Evolutionary conservation across 2,329 filamentous ascomycete genomes (phyloP).

Genomic region (Aspergillus carbonarius): DNA sequence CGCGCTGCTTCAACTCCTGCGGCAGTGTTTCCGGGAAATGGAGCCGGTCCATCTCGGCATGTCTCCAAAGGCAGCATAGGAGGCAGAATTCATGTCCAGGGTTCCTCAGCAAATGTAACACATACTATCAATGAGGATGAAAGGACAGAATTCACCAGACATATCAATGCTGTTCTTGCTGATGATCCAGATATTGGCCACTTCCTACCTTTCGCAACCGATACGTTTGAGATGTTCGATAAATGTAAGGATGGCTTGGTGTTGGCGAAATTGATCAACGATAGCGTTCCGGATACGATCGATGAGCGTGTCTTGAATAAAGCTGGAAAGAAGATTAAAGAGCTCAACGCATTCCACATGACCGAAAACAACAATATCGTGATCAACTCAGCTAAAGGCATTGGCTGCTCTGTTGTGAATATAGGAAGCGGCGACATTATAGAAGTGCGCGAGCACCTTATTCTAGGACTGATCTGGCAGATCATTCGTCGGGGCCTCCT

Average conservation of each 20-base stretch:
- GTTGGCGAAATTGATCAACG: slow-evolving; percentile 97
- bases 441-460: slow-evolving; percentile 93
- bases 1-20: slow-evolving; percentile 44
- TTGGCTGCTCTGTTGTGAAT: slow-evolving; percentile 97
- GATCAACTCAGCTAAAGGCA: slow-evolving; percentile 98
- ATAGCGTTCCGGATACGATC: slow-evolving; percentile 98
- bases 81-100: slow-evolving; percentile 89
- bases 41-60: slow-evolving; percentile 58
- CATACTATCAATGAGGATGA: slow-evolving; percentile 99
- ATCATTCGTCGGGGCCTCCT: slow-evolving; percentile 91
- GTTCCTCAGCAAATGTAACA: slow-evolving; percentile 87
- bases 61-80: slow-evolving; percentile 72
- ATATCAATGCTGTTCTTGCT: slow-evolving; percentile 98
- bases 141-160: slow-evolving; percentile 94
- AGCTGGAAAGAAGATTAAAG: slow-evolving; percentile 85
- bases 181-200: slow-evolving; percentile 88
- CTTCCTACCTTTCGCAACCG: slow-evolving; percentile 91
- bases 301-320: slow-evolving; percentile 97
- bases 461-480: slow-evolving; percentile 97
- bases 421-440: slow-evolving; percentile 98
- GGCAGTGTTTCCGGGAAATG: slow-evolving; percentile 51
- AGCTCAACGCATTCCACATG: slow-evolving; percentile 97
- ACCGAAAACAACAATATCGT: slow-evolving; percentile 99
- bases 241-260: slow-evolving; percentile 96
- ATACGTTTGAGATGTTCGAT: slow-evolving; percentile 99